Evolutionary conservation across 148 eudicot species (phyloP), one percentile per base, ranked within the genome.

Genomic region (Nyssa sinensis): DNA sequence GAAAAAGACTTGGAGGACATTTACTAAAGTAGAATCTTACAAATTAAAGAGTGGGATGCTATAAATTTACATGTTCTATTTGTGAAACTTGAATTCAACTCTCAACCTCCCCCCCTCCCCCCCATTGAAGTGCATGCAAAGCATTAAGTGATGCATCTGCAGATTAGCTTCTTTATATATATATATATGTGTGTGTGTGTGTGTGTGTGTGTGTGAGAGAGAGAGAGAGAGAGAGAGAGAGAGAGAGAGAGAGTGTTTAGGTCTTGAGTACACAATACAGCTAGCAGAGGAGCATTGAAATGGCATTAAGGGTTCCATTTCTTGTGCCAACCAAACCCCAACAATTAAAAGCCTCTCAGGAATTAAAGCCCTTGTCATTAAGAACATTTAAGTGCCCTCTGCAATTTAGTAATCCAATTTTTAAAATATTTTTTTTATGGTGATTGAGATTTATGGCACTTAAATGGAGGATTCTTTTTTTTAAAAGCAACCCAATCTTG

Each of bases 351-450:
- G 49, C 23, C 44, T 34, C 59, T 59, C 63, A 64, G 41, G 59
- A 17, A 51, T 51, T 51, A 2, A 51, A 51, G 14, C 58, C 58
- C 25, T 41, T 57, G 55, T 66, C 64, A 75, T 67, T 66, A 75
- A 66, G 72, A 68, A 58, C 78, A 66, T 75, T 66, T 34, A 74
- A 64, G 30, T 33, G 33, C 53, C 58, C 76, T 10, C 71, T 33
- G 53, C 23, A 13, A 27, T 53, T 16, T 1, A 17, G 4, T 3
- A 9, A 64, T 64, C 21, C 17, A 44, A 9, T 62, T 63, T 35
- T 37, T 29, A 17, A n/a, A 53, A 37, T 37, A 37, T 3, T 37
- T 3, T 53, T 23, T 21, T 17, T 53, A 17, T 21, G 59, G n/a
- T 53, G 5, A 53, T 53, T 53, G 25, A 19, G 59, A 53, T 53